Conservation (phyloP, 345 rosid species). For the Hibiscus trionum region DNA sequence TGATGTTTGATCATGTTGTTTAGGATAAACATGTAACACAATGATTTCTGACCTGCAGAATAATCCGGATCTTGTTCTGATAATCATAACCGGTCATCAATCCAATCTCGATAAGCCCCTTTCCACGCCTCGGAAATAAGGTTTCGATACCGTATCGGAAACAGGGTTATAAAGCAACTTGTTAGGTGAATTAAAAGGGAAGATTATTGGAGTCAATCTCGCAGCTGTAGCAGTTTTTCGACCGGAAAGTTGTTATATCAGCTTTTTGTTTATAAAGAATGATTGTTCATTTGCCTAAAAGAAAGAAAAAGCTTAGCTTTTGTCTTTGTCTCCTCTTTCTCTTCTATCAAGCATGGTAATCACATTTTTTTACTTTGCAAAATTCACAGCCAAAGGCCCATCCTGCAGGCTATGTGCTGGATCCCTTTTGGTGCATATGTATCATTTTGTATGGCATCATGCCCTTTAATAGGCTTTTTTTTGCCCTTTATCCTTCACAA, state of each 20-base stretch:
- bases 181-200: not conserved
- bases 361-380: slow-evolving; percentile 3
- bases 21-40: slow-evolving; percentile 1
- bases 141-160: not conserved
- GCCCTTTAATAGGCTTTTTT: not conserved
- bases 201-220: not conserved
- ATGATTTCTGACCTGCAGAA: not conserved
- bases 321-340: slow-evolving; percentile 1
- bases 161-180: not conserved
- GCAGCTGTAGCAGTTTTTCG: not conserved
- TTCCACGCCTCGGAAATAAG: not conserved
- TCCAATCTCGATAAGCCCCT: not conserved
- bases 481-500: not conserved
- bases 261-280: slow-evolving; percentile 10
- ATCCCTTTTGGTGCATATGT: slow-evolving; percentile 13
- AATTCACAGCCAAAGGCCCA: not conserved
- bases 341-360: slow-evolving; percentile 10
- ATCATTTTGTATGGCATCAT: slow-evolving; percentile 11
- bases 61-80: not conserved
- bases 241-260: not conserved
- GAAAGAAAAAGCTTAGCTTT: not conserved
- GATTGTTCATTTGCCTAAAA: slow-evolving; percentile 8
- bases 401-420: slow-evolving; percentile 4
- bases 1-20: not conserved
- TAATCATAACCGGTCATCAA: not conserved